Evolutionary conservation across 2,329 filamentous ascomycete genomes (phyloP), one percentile per base, ranked within the genome.

Genomic region (Diplodia seriata): DNA sequence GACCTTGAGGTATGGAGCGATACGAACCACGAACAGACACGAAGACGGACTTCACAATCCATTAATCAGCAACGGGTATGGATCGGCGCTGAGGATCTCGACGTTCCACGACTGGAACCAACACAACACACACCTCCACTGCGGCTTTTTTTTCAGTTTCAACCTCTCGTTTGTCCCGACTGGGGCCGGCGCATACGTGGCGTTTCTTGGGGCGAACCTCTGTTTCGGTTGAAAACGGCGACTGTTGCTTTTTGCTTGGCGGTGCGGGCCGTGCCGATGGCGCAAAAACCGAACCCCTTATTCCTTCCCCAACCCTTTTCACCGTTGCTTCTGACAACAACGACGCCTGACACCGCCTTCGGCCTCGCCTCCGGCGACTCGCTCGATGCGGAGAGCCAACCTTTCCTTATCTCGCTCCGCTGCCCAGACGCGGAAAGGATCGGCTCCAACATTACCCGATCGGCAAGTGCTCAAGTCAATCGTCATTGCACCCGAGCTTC

Each of bases 211-310:
- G 26, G 59, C 59, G 59, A 14, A 50, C 50, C 26, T 63, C 40
- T 63, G 59, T 63, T 38, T 63, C 59, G 59, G 59, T 63, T 51
- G 59, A 63, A 63, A 63, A 63, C 59, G 59, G 59, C 59, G 59
- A 36, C 59, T 63, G 29, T 63, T 63, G 47, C 59, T 51, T 63
- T 63, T 63, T 51, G 33, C 59, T 63, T 63, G 59, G 59, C 59
- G 59, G 59, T 23, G 59, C 59, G 59, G 59, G 59, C 59, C 59
- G 59, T 63, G 59, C 59, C 59, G 59, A 63, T 63, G 59, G 47
- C 59, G 59, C 47, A 63, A 51, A 38, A 63, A 63, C 59, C 59
- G 47, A 63, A 51, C 59, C 59, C 59, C 59, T 63, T 63, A 63
- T 51, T 61, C 57, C 59, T 38, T 36, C 59, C 43, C 43, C n/a